A percentile compares a stretch with the other conserved stretches of the same genome.
These are phyloP conservation scores for Ceratocystis alfenasii DNA, from an alignment of 2,329 filamentous ascomycete species.

Conservation along the genomic window DNA sequence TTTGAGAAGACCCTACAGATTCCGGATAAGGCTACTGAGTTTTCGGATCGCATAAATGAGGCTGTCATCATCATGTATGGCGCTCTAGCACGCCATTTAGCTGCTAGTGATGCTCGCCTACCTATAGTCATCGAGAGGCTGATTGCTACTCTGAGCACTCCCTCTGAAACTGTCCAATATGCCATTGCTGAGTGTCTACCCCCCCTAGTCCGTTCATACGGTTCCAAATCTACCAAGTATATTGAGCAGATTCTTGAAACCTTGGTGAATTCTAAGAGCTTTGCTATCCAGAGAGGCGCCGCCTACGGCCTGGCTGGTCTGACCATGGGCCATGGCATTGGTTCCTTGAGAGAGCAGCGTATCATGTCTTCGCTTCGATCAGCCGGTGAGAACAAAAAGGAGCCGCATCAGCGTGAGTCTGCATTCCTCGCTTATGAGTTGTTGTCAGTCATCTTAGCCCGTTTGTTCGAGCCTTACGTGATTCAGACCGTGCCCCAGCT, in stretches of 20 bases:
- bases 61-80: constrained; percentile 97
- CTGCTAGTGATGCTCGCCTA: constrained; percentile 72
- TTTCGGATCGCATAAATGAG: constrained; percentile 84
- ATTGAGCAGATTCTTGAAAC: constrained; percentile 69
- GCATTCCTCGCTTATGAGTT: constrained; percentile 85
- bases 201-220: constrained; percentile 66
- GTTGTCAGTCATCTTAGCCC: constrained; percentile 71
- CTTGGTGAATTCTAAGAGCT: constrained; percentile 77
- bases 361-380: constrained; percentile 70
- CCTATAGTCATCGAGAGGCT: constrained; percentile 79
- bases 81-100: constrained; percentile 77
- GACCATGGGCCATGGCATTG: constrained; percentile 75
- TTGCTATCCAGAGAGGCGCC: constrained; percentile 82
- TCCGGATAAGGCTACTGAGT: constrained; percentile 67
- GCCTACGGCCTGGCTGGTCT: constrained; percentile 91
- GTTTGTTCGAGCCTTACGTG: constrained; percentile 89
- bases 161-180: constrained; percentile 93
- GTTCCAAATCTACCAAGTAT: constrained; percentile 67
- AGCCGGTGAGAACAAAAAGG: constrained; percentile 91
- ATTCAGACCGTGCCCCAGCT: constrained; percentile 91
- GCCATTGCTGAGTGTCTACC: constrained; percentile 90
- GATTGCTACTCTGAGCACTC: constrained; percentile 77
- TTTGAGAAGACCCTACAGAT: constrained; percentile 82
- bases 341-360: constrained; percentile 68
- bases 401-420: constrained; percentile 75